Conservation (phyloP, 192 early-diverging fungal species). For the Cladochytrium replicatum region DNA sequence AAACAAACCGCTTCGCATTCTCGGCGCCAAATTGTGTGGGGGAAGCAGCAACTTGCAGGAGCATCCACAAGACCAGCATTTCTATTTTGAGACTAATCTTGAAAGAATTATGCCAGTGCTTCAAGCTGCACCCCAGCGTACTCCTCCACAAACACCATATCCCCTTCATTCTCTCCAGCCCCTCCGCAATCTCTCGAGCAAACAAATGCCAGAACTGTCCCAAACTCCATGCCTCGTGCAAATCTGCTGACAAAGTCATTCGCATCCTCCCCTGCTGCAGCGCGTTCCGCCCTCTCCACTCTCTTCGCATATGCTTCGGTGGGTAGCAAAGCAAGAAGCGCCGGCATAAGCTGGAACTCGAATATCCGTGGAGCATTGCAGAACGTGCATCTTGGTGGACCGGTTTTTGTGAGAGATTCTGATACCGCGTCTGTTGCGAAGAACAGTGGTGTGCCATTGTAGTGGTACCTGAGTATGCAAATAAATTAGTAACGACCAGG, state of each 20-base stretch:
- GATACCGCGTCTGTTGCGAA: conserved; percentile 34
- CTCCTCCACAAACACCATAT: conserved; percentile 51
- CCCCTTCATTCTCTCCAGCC: conserved; percentile 6
- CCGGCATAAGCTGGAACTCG: conserved; percentile 92
- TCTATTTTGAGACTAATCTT: no score
- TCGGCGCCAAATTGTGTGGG: no score
- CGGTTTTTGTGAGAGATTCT: background rate
- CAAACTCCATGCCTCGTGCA: conserved; percentile 81
- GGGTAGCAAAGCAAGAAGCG: conserved; percentile 59
- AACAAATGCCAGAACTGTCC: conserved; percentile 71
- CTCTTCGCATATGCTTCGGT: conserved; percentile 40
- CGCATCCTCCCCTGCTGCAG: background rate
- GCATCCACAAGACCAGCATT: no score
- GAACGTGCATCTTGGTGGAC: conserved; percentile 49
- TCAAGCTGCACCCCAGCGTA: conserved; percentile 24
- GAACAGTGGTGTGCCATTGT: conserved; percentile 57
- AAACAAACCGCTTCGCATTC: no score
- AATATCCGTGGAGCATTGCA: conserved; percentile 65
- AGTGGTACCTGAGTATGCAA: conserved; percentile 46
- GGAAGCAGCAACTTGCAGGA: no score
- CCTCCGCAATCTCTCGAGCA: conserved; percentile 73
- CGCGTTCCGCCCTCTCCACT: conserved; percentile 14
- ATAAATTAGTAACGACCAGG: conserved; percentile 10
- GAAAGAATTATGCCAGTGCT: no score
- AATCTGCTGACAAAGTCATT: conserved; percentile 29